A percentile compares a stretch with the other conserved stretches of the same genome.
phyloP scores from a whole-genome alignment of 352 stramenopile species.

The Phytophthora boehmeriae region DNA sequence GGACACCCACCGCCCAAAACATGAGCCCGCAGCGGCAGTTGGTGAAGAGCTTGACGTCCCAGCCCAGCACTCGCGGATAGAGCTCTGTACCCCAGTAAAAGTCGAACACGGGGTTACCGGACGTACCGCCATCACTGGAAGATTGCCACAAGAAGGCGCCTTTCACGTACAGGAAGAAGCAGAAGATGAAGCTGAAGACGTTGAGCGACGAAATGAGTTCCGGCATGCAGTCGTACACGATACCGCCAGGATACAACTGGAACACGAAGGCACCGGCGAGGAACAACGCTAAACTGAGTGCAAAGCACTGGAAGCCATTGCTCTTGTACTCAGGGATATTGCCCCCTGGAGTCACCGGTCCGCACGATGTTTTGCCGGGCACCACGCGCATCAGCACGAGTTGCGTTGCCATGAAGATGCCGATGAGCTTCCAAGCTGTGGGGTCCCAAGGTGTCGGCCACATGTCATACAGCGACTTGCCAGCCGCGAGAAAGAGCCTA shows the following conservation, averaged over 20 bases:
- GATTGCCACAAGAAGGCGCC: constrained; percentile 84
- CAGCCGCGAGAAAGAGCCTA: constrained; percentile 35
- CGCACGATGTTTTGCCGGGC: constrained; percentile 87
- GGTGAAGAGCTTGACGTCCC: constrained; percentile 97
- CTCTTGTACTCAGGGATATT: constrained; percentile 92
- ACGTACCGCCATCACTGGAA: constrained; percentile 92
- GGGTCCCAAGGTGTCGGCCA: constrained; percentile 87
- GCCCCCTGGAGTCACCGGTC: constrained; percentile 85
- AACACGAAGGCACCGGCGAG: constrained; percentile 54
- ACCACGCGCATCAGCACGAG: constrained; percentile 91
- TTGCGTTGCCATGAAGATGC: constrained; percentile 87
- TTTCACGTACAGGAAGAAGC: constrained; percentile 92
- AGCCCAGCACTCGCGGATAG: constrained; percentile 92
- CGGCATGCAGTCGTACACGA: constrained; percentile 90
- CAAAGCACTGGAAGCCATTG: constrained; percentile 93
- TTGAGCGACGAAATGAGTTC: constrained; percentile 93
- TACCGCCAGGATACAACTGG: constrained; percentile 62
- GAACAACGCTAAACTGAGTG: constrained; percentile 86
- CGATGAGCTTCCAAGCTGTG: constrained; percentile 91
- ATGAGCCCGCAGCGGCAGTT: constrained; percentile 98
- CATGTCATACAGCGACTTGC: constrained; percentile 69
- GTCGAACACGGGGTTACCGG: constrained; percentile 94
- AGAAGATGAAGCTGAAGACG: constrained; percentile 95
- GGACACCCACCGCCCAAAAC: constrained; percentile 93
- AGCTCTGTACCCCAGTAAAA: constrained; percentile 98